Evolutionary conservation across 495 filamentous ascomycete genomes (phyloP).

Genomic region (Cudoniella acicularis): DNA sequence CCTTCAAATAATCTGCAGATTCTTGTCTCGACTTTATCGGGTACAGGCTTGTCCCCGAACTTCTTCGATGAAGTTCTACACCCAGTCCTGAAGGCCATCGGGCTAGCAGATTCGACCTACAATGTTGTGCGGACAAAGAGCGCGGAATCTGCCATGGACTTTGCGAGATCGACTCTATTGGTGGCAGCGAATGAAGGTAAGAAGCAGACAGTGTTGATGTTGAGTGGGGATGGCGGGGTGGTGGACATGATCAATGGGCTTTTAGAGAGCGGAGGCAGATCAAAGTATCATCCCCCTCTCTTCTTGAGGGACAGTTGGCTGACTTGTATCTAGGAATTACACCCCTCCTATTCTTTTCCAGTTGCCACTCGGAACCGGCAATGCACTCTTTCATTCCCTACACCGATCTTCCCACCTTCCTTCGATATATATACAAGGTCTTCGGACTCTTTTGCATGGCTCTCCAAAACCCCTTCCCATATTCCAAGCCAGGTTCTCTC

Average conservation of each 20-base stretch:
- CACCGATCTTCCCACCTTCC: constrained; percentile 31
- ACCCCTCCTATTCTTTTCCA: constrained; percentile 57
- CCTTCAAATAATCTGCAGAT: constrained; percentile 47
- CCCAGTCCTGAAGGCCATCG: constrained; percentile 51
- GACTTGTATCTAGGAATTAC: neutral
- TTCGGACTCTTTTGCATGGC: constrained; percentile 58
- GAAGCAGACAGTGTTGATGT: constrained; percentile 61
- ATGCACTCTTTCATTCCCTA: constrained; percentile 75
- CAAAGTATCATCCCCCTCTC: constrained; percentile 9
- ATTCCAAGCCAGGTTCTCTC: constrained; percentile 64
- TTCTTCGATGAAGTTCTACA: constrained; percentile 56
- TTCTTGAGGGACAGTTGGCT: neutral
- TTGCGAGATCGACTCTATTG: constrained; percentile 48
- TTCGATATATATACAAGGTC: constrained; percentile 32
- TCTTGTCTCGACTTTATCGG: constrained; percentile 71
- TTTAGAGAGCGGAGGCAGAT: constrained; percentile 14
- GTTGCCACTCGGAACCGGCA: constrained; percentile 81
- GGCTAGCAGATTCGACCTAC: constrained; percentile 31
- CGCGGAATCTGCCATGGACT: constrained; percentile 54
- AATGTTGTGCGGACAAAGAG: constrained; percentile 58
- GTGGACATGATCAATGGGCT: constrained; percentile 72
- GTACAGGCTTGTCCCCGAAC: constrained; percentile 54
- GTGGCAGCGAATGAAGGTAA: constrained; percentile 42
- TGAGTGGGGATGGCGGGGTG: constrained; percentile 84
- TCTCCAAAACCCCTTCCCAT: constrained; percentile 41